phyloP scores from a whole-genome alignment of 1,139 yeast species.

The Pichia sp. region DNA sequence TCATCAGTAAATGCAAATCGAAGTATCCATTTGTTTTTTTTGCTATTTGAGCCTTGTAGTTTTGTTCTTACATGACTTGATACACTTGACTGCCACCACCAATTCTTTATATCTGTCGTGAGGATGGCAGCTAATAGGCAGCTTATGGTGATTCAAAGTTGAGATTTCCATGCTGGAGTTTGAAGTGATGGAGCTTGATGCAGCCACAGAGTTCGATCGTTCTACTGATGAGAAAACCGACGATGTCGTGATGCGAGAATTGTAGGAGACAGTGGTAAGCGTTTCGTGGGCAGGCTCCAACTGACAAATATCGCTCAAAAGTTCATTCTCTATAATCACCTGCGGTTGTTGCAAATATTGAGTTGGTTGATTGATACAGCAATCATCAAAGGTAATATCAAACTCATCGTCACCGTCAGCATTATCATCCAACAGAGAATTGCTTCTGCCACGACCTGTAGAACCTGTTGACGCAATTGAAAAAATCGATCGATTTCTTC shows the following conservation, averaged over 20 bases:
- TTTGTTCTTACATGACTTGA: conserved; percentile 16
- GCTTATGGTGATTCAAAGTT: neutral
- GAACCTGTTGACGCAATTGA: conserved; percentile 1
- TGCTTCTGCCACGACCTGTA: conserved; percentile 6
- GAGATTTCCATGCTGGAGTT: neutral
- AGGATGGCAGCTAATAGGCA: conserved; percentile 1
- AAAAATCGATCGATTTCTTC: conserved; percentile 1
- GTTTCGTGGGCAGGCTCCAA: conserved; percentile 10
- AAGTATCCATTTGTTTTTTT: too few relatives aligned
- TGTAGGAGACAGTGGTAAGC: conserved; percentile 5
- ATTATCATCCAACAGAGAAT: conserved; percentile 10
- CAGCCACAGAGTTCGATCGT: neutral
- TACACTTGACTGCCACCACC: conserved; percentile 21
- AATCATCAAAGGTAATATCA: conserved; percentile 8
- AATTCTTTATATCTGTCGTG: conserved; percentile 18
- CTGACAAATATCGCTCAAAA: conserved; percentile 8
- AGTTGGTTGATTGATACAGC: conserved; percentile 7
- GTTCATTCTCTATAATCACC: conserved; percentile 9
- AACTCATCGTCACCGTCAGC: conserved; percentile 13
- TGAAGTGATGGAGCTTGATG: neutral
- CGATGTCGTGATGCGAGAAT: conserved; percentile 6
- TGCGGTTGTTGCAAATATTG: conserved; percentile 7
- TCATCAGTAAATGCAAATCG: neutral
- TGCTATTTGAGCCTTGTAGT: neutral
- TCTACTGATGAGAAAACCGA: conserved; percentile 11